Evolutionary conservation across 2,329 filamentous ascomycete genomes (phyloP).

Genomic region (Sclerotinia sclerotiorum): DNA sequence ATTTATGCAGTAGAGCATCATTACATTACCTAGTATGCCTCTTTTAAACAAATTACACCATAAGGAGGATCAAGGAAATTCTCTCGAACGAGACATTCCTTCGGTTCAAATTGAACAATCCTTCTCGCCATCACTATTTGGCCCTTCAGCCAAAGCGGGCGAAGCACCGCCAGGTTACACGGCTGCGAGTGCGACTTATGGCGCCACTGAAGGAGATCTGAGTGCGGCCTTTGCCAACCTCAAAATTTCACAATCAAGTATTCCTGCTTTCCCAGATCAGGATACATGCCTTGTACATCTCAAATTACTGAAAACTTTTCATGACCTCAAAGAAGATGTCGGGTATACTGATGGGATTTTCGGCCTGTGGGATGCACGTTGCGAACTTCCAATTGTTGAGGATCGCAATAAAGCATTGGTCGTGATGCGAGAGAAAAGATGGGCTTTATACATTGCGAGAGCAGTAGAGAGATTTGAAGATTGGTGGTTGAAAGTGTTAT

Average conservation of each 20-base stretch:
- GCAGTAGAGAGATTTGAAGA: slow-evolving; percentile 65
- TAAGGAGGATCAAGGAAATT: neutral
- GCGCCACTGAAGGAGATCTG: slow-evolving; percentile 30
- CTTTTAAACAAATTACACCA: slow-evolving; percentile 2
- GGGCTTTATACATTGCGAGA: slow-evolving; percentile 66
- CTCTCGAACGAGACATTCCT: neutral
- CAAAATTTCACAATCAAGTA: slow-evolving; percentile 37
- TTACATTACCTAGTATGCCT: neutral
- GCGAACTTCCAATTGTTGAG: slow-evolving; percentile 36
- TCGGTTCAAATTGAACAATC: neutral
- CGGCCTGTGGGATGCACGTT: slow-evolving; percentile 53
- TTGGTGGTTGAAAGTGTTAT: slow-evolving; percentile 56
- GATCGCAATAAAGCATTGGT: slow-evolving; percentile 47
- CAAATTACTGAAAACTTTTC: slow-evolving; percentile 68
- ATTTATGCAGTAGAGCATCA: neutral
- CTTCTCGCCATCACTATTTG: neutral
- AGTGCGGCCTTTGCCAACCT: slow-evolving; percentile 44
- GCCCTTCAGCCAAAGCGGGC: neutral
- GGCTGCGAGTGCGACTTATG: slow-evolving; percentile 24
- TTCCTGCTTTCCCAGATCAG: slow-evolving; percentile 43
- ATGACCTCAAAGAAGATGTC: slow-evolving; percentile 65
- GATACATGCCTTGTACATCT: slow-evolving; percentile 70
- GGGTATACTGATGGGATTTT: slow-evolving; percentile 68
- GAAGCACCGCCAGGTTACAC: slow-evolving; percentile 31
- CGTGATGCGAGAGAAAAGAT: slow-evolving; percentile 66